Evolutionary conservation across 1,139 yeast genomes (phyloP), one percentile per base, ranked within the genome.

Genomic region (Pichia norvegensis): DNA sequence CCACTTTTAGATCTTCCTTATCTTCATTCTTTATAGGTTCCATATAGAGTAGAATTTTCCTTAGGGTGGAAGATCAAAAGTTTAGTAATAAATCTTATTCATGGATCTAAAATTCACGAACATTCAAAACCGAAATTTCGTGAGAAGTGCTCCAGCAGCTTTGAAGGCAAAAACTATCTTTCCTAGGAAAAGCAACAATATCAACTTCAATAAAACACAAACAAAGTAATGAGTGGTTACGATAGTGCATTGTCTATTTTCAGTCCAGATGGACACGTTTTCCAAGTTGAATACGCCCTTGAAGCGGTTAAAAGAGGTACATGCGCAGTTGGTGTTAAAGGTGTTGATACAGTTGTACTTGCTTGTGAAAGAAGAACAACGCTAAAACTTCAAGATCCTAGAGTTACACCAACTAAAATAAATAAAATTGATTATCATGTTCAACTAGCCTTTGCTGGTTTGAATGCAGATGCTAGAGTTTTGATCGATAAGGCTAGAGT

Each of bases 231-330:
- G 98, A 86, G 97, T 76, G 97, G 98, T 52, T 92, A 92, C 95
- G 98, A 92, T 69, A 82, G 98, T 77, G 98, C 98, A 51, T 78
- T 92, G 62, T 90, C 97, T 50, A 95, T 92, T 67, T 92, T 92
- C 71, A 85, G 95, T 65, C 99, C 99, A 53, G 98, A 92, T 70
- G 99, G 99, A 54, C 97, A 92, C 66, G 96, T 90, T 64, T 92
- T 92, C 73, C 97, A 92, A 75, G 98, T 94, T 40, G 98, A 92
- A 68, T 92, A 92, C 61, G 99, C 98, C 27, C 76, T 85, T 37
- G 99, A 92, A 67, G 99, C 99, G 1, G 99, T 92, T 45, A 92
- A 92, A 65, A 78, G 97, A 68, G 99, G 98, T 52, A 92, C 98
- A 2, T 87, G 96, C 63, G 96, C 97, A 4, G 96, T 92, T 38